Evolutionary conservation across 345 rosid species (phyloP).

Genomic region (Abelmoschus esculentus): DNA sequence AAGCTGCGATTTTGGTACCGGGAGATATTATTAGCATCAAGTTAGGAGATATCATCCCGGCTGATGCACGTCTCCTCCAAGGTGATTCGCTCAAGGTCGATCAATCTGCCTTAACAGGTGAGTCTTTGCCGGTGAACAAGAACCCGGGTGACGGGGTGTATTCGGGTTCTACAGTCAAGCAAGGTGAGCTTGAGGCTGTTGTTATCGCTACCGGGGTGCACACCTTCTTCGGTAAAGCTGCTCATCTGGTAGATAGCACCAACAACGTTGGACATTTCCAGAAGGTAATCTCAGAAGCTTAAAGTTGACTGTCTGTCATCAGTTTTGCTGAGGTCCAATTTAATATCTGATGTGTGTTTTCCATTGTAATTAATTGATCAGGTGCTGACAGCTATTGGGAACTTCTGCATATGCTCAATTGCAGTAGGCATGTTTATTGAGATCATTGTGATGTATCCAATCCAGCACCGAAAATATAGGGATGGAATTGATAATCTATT

Average conservation of each 20-base stretch:
- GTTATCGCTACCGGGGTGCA: neutral
- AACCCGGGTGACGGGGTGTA: neutral
- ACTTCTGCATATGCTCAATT: constrained; percentile 2
- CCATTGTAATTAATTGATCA: neutral
- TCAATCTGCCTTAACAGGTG: constrained; percentile 1
- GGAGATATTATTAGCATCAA: neutral
- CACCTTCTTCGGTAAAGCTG: constrained; percentile 1
- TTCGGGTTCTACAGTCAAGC: constrained; percentile 1
- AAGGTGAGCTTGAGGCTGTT: neutral
- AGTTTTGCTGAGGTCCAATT: neutral
- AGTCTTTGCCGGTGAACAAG: constrained; percentile 1
- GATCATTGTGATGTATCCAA: neutral
- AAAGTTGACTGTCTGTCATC: neutral
- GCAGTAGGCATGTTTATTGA: neutral
- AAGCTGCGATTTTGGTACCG: neutral
- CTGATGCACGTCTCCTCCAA: constrained; percentile 1
- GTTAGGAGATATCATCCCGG: constrained; percentile 2
- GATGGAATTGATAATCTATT: neutral
- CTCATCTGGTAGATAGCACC: constrained; percentile 2
- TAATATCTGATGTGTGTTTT: neutral
- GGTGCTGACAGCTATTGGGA: constrained; percentile 1
- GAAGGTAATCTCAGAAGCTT: neutral
- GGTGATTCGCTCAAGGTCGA: neutral
- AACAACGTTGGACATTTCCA: neutral
- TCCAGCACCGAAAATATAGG: neutral